phyloP scores from a whole-genome alignment of 441 rosid species.

The Euphorbia schlechtendalii region DNA sequence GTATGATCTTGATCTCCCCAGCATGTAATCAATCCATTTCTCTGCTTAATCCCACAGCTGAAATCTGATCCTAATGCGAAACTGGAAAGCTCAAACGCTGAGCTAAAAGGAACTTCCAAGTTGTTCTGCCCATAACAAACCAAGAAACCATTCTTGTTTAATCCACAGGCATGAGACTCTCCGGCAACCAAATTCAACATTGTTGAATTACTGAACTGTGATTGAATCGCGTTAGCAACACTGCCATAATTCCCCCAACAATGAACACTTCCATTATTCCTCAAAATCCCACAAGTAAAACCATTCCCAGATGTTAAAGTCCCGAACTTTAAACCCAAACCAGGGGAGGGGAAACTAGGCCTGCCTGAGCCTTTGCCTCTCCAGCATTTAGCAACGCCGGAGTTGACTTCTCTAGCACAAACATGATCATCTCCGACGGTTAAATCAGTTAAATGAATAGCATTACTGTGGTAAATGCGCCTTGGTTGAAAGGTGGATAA shows the following conservation, averaged over 20 bases:
- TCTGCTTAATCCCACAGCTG: slow-evolving; percentile 47
- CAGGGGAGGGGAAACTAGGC: slow-evolving; percentile 24
- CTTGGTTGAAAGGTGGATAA: slow-evolving; percentile 25
- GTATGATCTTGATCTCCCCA: slow-evolving; percentile 55
- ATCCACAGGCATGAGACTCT: slow-evolving; percentile 63
- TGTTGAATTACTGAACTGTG: slow-evolving; percentile 33
- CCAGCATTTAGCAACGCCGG: slow-evolving; percentile 48
- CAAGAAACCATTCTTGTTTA: slow-evolving; percentile 36
- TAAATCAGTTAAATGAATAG: slow-evolving; percentile 31
- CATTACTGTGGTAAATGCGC: slow-evolving; percentile 43
- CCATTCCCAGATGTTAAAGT: slow-evolving; percentile 58
- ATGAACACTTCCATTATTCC: slow-evolving; percentile 24
- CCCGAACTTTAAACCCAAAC: slow-evolving; percentile 15
- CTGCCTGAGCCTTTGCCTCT: slow-evolving; percentile 34
- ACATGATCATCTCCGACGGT: slow-evolving; percentile 56
- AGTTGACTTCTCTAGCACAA: slow-evolving; percentile 42
- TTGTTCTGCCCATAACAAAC: slow-evolving; percentile 50
- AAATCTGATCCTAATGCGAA: slow-evolving; percentile 44
- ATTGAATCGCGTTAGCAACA: slow-evolving; percentile 26
- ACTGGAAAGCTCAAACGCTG: slow-evolving; percentile 31
- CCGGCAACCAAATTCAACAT: slow-evolving; percentile 61
- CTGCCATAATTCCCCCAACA: slow-evolving; percentile 59
- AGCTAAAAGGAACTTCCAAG: slow-evolving; percentile 36
- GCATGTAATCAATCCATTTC: slow-evolving; percentile 44
- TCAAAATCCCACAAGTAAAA: slow-evolving; percentile 60